These are phyloP conservation scores for Eragrostis nindensis DNA, from an alignment of 176 grass and related monocot species.

Conservation along the genomic window DNA sequence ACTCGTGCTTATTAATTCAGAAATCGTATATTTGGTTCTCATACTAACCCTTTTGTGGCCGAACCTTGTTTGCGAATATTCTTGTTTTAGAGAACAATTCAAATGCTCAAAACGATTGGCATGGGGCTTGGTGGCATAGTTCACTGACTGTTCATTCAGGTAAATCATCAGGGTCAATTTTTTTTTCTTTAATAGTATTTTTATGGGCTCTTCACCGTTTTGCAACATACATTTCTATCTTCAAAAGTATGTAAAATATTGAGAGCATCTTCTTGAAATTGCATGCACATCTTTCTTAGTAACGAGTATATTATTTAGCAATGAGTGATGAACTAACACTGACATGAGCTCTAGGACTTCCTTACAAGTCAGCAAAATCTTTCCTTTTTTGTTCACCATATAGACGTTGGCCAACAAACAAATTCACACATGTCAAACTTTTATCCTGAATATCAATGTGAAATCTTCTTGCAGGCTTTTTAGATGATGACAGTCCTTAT, in stretches of 20 bases:
- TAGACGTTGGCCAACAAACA: conserved; percentile 31
- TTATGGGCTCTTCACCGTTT: not conserved
- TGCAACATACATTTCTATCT: not conserved
- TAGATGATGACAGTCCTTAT: conserved; percentile 88
- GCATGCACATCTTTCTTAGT: conserved; percentile 26
- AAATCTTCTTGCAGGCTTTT: conserved; percentile 61
- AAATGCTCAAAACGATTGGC: conserved; percentile 98
- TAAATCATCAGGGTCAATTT: conserved; percentile 18
- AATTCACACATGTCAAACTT: conserved; percentile 25
- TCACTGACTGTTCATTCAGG: conserved; percentile 77
- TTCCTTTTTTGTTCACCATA: conserved; percentile 7
- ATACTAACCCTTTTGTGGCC: not conserved
- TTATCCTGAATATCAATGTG: conserved; percentile 15
- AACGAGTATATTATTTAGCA: not conserved
- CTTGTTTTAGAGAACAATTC: conserved; percentile 74
- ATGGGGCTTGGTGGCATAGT: conserved; percentile 93
- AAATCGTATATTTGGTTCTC: conserved; percentile 18
- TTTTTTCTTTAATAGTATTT: conserved; percentile 2
- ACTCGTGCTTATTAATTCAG: conserved; percentile 29
- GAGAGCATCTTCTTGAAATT: conserved; percentile 5
- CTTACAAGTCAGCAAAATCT: not conserved
- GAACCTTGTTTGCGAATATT: conserved; percentile 22
- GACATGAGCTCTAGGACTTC: not conserved
- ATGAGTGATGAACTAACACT: conserved; percentile 11
- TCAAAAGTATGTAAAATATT: conserved; percentile 18